phyloP scores from a whole-genome alignment of 352 stramenopile species.

The Globisporangium nodosum region DNA sequence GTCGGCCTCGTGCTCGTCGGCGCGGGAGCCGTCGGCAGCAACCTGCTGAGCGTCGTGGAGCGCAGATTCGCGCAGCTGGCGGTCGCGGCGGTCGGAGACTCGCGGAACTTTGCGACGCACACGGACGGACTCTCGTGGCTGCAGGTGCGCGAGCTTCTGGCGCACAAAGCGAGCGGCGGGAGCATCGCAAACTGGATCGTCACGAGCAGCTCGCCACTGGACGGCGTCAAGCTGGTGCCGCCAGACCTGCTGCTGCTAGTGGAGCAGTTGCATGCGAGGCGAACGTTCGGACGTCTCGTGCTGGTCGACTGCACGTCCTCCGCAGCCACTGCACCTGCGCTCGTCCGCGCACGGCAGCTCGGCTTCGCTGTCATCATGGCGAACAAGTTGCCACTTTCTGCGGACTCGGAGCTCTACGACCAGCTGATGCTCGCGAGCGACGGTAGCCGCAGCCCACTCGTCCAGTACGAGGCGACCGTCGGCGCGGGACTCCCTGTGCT shows the following conservation, averaged over 20 bases:
- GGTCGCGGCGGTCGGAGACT: conserved; percentile 27
- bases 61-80: conserved; percentile 7
- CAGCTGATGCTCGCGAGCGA: conserved; percentile 17
- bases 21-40: conserved; percentile 18
- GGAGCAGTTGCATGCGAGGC: conserved; percentile 7
- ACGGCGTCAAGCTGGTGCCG: background rate
- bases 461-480: conserved; percentile 55
- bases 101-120: conserved; percentile 12
- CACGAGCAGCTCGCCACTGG: background rate
- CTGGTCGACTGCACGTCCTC: conserved; percentile 29
- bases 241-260: conserved; percentile 7
- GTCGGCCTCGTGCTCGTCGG: conserved; percentile 24
- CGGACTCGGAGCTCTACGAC: conserved; percentile 26
- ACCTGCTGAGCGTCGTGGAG: conserved; percentile 18
- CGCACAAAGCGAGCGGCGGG: conserved; percentile 3
- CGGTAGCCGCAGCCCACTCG: conserved; percentile 10
- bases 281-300: conserved; percentile 12
- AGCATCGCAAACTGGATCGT: background rate
- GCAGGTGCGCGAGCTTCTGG: background rate
- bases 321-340: conserved; percentile 9
- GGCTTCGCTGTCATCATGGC: conserved; percentile 33
- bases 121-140: background rate
- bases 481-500: conserved; percentile 62
- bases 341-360: conserved; percentile 15
- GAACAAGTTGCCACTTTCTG: conserved; percentile 50